A percentile compares a stretch with the other conserved stretches of the same genome.
phyloP scores from a whole-genome alignment of 768 basidiomycete genomes.

The Naganishia randhawae region DNA sequence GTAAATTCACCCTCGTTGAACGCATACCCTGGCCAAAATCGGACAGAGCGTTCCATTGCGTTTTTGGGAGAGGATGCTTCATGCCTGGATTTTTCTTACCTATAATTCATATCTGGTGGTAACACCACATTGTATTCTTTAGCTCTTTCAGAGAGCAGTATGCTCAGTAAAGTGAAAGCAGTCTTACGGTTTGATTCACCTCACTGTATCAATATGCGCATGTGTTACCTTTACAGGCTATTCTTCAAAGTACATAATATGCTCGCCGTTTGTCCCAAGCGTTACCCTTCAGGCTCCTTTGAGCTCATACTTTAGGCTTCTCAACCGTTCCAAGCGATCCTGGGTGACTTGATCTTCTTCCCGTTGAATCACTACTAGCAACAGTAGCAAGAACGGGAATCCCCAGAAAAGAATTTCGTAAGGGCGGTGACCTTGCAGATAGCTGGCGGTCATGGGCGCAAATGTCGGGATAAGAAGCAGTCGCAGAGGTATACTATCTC shows the following conservation, averaged over 20 bases:
- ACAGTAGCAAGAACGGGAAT: background rate
- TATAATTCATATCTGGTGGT: background rate
- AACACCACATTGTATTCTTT: slow-evolving; percentile 10
- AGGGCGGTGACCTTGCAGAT: slow-evolving; percentile 6
- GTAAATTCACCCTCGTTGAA: no score
- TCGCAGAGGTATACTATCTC: background rate
- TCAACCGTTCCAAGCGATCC: slow-evolving; percentile 1
- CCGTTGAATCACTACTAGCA: background rate
- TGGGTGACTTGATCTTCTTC: slow-evolving; percentile 1
- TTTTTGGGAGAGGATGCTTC: background rate
- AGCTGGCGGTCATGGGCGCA: slow-evolving; percentile 18
- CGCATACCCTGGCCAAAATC: no score
- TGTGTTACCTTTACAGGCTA: background rate
- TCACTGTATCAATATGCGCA: slow-evolving; percentile 16
- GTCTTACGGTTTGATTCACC: background rate
- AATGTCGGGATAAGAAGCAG: slow-evolving; percentile 8
- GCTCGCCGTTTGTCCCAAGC: background rate
- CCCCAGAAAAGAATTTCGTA: slow-evolving; percentile 20
- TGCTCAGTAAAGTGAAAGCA: background rate
- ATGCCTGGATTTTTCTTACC: background rate
- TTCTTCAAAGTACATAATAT: no score
- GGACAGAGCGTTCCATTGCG: no score
- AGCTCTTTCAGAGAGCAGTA: background rate
- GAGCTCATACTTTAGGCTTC: slow-evolving; percentile 4
- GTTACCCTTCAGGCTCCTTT: slow-evolving; percentile 8